A percentile compares a stretch with the other conserved stretches of the same genome.
Evolutionary conservation across 2,329 filamentous ascomycete genomes (phyloP).

Genomic region (Alternaria rosae): DNA sequence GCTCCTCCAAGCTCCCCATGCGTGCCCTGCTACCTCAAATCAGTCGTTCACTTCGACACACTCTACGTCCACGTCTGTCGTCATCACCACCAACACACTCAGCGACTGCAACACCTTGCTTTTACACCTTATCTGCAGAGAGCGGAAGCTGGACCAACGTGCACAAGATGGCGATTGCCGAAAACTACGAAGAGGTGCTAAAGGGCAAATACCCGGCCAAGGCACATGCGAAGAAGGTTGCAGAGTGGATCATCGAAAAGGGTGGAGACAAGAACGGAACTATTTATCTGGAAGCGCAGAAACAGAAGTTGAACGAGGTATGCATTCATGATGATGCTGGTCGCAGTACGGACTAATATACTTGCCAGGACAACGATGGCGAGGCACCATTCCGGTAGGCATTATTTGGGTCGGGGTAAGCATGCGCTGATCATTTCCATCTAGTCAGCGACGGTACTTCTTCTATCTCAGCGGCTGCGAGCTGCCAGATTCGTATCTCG

Average conservation of each 20-base stretch:
- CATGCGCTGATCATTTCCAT: not conserved
- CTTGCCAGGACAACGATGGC: constrained; percentile 77
- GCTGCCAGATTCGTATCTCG: constrained; percentile 79
- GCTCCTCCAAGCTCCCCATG: constrained; percentile 22
- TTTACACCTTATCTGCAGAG: constrained; percentile 10
- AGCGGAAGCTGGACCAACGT: constrained; percentile 17
- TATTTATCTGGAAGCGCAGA: constrained; percentile 87
- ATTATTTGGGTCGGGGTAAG: not conserved
- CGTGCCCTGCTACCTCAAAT: constrained; percentile 13
- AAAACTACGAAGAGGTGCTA: constrained; percentile 52
- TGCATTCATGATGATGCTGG: not conserved
- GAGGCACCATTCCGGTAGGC: constrained; percentile 77
- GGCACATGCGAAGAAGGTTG: constrained; percentile 83
- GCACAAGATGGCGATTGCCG: constrained; percentile 39
- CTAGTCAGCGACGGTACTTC: constrained; percentile 87
- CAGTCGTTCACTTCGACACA: constrained; percentile 15
- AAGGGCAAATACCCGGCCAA: constrained; percentile 80
- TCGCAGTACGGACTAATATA: constrained; percentile 11
- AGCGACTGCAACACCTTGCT: constrained; percentile 3
- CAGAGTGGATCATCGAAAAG: constrained; percentile 73
- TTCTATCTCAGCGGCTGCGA: constrained; percentile 92
- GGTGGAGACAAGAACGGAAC: constrained; percentile 72
- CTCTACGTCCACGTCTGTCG: not conserved
- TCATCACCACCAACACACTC: not conserved
- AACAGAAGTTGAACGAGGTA: constrained; percentile 77